Base-by-base conservation (phyloP, 2,329 filamentous ascomycete genomes). In the Verticillium klebahnii region DNA sequence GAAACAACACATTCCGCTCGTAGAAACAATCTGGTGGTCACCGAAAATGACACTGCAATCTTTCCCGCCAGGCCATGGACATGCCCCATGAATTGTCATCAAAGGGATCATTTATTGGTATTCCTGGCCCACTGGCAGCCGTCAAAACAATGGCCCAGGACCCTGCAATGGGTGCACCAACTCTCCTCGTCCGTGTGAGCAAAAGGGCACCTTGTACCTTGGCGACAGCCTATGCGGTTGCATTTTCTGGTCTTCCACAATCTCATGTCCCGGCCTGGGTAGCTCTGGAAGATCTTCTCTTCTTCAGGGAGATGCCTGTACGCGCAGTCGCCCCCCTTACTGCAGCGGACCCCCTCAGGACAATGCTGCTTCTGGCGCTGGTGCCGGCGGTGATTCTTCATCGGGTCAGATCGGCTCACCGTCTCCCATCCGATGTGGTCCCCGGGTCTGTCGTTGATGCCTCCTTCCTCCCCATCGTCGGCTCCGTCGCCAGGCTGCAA, bases 171-270 rank as follows among this genome's bases (percentile, higher is more conserved):
- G 8, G 54, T 29, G n/a, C 61, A 64, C 63, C 63, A 63, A 7
- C 54, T 56, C 45, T 62, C 63, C 17, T 36, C 57, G 15, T 39
- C 19, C 19, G 58, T 37, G 56, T 64, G 63, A 17, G 61, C 58
- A 58, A 61, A 64, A 2, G 50, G 19, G 31, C 59, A 64, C 32
- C 25, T 56, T 15, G 34, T 59, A n/a, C 58, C 58, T 11, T 55
- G 6, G 12, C 7, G 32, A 57, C 61, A 59, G 17, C 31, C 19
- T 7, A 36, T 19, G 19, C 32, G 15, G 8, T 15, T 58, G 40
- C 61, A 64, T 39, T 63, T 54, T 31, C 25, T 57, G 5, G 62
- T 61, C 54, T 64, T 65, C 60, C 64, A 65, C 29, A n/a, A 23
- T 14, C 56, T 8, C 32, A 64, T 62, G 37, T 61, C 29, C 29